Conservation (phyloP, 2,329 filamentous ascomycete genomes). For the Sarocladium kiliense region DNA sequence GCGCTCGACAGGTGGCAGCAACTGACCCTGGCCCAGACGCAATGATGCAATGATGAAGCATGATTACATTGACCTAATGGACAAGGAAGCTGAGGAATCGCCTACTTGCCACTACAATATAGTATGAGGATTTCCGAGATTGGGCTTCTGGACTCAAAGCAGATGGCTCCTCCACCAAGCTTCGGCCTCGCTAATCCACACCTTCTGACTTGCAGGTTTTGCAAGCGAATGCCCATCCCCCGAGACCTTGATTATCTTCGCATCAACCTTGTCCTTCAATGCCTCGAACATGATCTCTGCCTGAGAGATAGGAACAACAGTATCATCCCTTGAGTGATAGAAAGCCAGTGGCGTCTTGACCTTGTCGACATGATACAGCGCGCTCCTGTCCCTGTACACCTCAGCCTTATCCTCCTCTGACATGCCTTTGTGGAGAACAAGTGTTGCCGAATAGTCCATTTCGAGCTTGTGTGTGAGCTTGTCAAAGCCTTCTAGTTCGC, state of each 20-base stretch:
- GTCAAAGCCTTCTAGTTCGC: constrained; percentile 40
- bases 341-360: constrained; percentile 48
- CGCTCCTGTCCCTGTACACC: constrained; percentile 41
- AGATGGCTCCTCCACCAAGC: constrained; percentile 36
- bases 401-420: constrained; percentile 31
- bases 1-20: too few relatives aligned
- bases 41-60: too few relatives aligned
- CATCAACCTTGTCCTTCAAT: constrained; percentile 40
- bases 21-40: too few relatives aligned
- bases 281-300: constrained; percentile 44
- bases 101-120: too few relatives aligned
- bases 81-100: too few relatives aligned
- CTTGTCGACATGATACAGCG: constrained; percentile 40
- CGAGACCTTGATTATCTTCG: constrained; percentile 13
- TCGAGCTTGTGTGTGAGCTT: constrained; percentile 53
- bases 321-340: constrained; percentile 51
- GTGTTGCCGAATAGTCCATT: constrained; percentile 41
- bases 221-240: constrained; percentile 45
- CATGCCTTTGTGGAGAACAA: constrained; percentile 32
- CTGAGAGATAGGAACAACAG: constrained; percentile 54
- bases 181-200: constrained; percentile 39
- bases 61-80: too few relatives aligned
- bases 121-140: too few relatives aligned
- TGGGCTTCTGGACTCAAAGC: too few relatives aligned
- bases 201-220: constrained; percentile 31